Percentiles rank a stretch among this genome's conserved stretches.
These are phyloP conservation scores for Colletotrichum truncatum DNA, from an alignment of 2,329 filamentous ascomycete genomes.

Conservation along the genomic window DNA sequence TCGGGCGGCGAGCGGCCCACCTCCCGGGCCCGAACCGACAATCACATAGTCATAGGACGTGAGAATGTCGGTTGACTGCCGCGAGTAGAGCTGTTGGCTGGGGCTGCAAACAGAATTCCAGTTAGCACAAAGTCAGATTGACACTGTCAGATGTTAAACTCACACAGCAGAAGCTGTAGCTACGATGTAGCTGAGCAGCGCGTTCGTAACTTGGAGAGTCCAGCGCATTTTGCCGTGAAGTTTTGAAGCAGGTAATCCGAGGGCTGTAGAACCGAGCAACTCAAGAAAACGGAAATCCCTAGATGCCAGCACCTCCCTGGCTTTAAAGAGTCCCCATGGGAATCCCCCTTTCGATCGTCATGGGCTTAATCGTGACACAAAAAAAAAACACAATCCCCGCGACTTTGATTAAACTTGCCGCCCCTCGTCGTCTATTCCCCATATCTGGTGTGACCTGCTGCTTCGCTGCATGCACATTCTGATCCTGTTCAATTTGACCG, in stretches of 20 bases:
- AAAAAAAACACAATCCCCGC: neutral
- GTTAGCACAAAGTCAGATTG: neutral
- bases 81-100: neutral
- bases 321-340: neutral
- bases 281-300: neutral
- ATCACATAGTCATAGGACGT: conserved; percentile 65
- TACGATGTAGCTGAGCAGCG: conserved; percentile 19
- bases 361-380: neutral
- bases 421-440: neutral
- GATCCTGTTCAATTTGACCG: neutral
- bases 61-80: conserved; percentile 16
- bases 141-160: neutral
- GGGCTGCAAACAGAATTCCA: neutral
- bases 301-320: neutral
- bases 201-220: neutral
- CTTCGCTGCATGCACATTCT: neutral
- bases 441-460: conserved; percentile 11
- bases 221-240: conserved; percentile 17
- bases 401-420: conserved; percentile 14
- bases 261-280: neutral
- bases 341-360: neutral
- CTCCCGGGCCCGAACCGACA: conserved; percentile 65
- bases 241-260: neutral
- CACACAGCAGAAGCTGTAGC: conserved; percentile 16
- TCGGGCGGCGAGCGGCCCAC: conserved; percentile 62